phyloP scores from a whole-genome alignment of 305 asterid species.

The Petunia hybrid region DNA sequence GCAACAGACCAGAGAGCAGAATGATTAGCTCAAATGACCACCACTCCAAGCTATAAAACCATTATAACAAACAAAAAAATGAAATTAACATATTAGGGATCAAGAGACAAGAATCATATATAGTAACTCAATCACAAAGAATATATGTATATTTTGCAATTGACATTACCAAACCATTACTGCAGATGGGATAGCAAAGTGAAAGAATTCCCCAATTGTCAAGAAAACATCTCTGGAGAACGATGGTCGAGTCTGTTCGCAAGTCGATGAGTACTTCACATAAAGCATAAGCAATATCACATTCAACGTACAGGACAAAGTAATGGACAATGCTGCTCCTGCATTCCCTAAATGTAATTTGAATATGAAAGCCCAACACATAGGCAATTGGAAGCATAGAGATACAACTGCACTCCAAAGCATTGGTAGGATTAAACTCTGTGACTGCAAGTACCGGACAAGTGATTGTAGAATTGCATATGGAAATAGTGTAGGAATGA shows the following conservation, averaged over 20 bases:
- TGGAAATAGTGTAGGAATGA: conserved; percentile 59
- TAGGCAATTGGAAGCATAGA: background rate
- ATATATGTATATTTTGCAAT: too few species aligned
- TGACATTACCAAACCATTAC: background rate
- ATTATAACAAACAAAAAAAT: too few species aligned
- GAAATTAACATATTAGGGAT: too few species aligned
- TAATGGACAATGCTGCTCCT: background rate
- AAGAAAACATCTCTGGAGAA: background rate
- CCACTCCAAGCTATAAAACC: conserved; percentile 28
- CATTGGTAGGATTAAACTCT: conserved; percentile 65
- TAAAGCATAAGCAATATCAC: background rate
- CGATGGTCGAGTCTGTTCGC: background rate
- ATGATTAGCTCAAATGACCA: too few species aligned
- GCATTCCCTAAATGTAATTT: background rate
- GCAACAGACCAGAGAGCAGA: conserved; percentile 35
- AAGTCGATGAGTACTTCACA: background rate
- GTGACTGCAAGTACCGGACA: conserved; percentile 57
- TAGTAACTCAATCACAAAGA: too few species aligned
- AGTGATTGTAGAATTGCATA: conserved; percentile 61
- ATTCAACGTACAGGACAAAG: background rate
- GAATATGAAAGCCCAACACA: conserved; percentile 33
- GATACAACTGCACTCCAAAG: conserved; percentile 43
- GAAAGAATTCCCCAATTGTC: background rate
- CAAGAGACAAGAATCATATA: too few species aligned
- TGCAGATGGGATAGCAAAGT: background rate